Evolutionary conservation across 371 early-diverging fungal species (phyloP).

Genomic region (Quaeritorhiza haematococci): DNA sequence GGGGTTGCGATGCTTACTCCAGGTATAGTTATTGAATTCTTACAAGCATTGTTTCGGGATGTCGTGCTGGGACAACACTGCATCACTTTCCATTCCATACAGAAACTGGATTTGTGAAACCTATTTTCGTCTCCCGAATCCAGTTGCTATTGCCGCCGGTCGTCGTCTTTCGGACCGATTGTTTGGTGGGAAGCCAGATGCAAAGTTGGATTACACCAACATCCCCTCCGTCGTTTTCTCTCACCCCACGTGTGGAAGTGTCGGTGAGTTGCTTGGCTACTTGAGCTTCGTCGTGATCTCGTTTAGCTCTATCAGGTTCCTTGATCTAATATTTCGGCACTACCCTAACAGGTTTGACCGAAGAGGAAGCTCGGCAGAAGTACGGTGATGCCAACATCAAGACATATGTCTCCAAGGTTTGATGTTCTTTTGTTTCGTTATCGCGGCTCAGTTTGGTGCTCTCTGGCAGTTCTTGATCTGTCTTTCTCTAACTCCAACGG

Average conservation of each 20-base stretch:
- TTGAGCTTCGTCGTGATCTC: neutral
- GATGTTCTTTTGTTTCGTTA: neutral
- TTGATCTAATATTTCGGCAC: constrained; percentile 2
- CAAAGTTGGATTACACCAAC: constrained; percentile 86
- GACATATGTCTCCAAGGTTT: constrained; percentile 66
- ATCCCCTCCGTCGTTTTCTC: constrained; percentile 97
- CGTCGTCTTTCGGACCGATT: constrained; percentile 87
- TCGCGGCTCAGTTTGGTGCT: too few relatives aligned
- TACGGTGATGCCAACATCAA: constrained; percentile 78
- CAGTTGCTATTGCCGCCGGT: constrained; percentile 87
- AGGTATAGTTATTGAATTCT: constrained; percentile 15
- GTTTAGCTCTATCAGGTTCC: neutral
- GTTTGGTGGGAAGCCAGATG: constrained; percentile 69
- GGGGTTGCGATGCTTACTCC: constrained; percentile 92
- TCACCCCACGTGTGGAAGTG: constrained; percentile 86
- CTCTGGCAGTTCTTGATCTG: too few relatives aligned
- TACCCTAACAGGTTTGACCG: constrained; percentile 52
- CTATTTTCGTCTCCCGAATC: neutral
- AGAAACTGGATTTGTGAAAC: constrained; percentile 1
- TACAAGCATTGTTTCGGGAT: too few relatives aligned
- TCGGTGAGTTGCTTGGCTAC: constrained; percentile 46
- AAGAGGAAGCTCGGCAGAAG: constrained; percentile 69
- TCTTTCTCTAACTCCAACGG: too few relatives aligned
- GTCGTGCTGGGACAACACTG: neutral
- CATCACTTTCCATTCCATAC: neutral